These are phyloP conservation scores for Aspergillus sclerotiicarbonarius DNA, from an alignment of 495 filamentous ascomycete genomes.

Conservation along the genomic window DNA sequence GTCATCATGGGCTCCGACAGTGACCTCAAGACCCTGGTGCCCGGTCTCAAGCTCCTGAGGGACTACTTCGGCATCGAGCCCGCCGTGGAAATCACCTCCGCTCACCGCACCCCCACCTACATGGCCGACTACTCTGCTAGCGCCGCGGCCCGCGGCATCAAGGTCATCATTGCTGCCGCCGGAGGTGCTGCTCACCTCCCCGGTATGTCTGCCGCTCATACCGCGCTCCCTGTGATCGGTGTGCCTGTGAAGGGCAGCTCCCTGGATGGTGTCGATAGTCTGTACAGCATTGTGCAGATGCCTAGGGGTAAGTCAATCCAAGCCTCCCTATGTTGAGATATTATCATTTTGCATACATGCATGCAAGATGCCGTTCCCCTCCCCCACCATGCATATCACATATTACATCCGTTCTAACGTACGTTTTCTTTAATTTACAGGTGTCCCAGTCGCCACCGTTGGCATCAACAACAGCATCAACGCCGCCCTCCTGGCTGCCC, in stretches of 20 bases:
- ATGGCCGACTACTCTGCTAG: constrained; percentile 75
- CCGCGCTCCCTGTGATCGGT: constrained; percentile 88
- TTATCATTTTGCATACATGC: not conserved
- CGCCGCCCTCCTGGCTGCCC: constrained; percentile 81
- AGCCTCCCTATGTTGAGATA: not conserved
- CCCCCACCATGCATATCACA: constrained; percentile 5
- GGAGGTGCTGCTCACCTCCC: constrained; percentile 90
- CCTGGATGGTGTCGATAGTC: constrained; percentile 83
- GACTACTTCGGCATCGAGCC: constrained; percentile 71
- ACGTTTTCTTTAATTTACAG: constrained; percentile 34
- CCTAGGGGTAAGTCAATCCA: constrained; percentile 54
- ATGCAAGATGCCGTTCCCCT: not conserved
- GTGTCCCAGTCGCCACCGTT: constrained; percentile 83
- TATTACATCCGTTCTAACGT: not conserved
- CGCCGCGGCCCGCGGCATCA: constrained; percentile 67
- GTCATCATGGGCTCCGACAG: constrained; percentile 97
- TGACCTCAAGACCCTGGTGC: constrained; percentile 75
- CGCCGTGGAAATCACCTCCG: constrained; percentile 82
- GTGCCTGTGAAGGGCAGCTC: constrained; percentile 85
- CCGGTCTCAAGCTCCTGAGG: constrained; percentile 72
- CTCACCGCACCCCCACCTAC: constrained; percentile 82
- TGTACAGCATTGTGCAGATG: constrained; percentile 94
- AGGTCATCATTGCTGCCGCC: constrained; percentile 92
- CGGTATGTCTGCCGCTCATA: constrained; percentile 86
- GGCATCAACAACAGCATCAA: constrained; percentile 93